Base-by-base conservation (phyloP, 108 stramenopile genomes). In the Licmophora abbreviata region DNA sequence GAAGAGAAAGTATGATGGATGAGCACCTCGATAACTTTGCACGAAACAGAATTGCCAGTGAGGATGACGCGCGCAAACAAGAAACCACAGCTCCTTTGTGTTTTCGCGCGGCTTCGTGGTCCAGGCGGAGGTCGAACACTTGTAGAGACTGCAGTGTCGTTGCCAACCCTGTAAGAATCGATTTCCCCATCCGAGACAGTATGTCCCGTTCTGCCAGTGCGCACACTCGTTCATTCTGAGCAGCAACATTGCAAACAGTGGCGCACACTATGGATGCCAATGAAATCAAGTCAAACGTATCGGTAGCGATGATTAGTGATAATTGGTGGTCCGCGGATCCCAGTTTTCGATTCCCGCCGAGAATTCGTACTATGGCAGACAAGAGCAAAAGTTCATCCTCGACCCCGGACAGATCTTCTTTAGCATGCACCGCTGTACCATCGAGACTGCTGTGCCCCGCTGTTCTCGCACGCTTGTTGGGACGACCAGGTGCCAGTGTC, bases 11-110 rank as follows among this genome's bases (percentile, higher is more conserved):
- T 3, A 69, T 22, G 12, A 69, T 34, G 0, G 41, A 34, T 10
- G 61, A 54, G 38, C 63, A 65, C n/a, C 73, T 34, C 8, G 73
- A 68, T 17, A 74, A 43, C 31, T 61, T 68, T 8, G 57, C 65
- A 7, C 67, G 63, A 44, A 67, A 69, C 45, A 74, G 23, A 25
- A 24, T 65, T 25, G 68, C 52, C 2, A 68, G 25, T 1, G 55
- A 58, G 20, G 54, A 53, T 0, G 66, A 51, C 27, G 58, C 51
- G 30, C 36, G 42, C 2, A 61, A 37, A 28, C 44, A 61, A 12
- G 69, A 61, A 40, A 31, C 15, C n/a, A 71, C 23, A 22, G 54
- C 50, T 29, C 5, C 17, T 23, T 34, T 22, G 20, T 69, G 61
- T 14, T 26, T 37, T 54, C 28, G 7, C 48, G 44, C 31, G 56